These are phyloP conservation scores for Collariella sp. DNA, from an alignment of 495 filamentous ascomycete species.

Conservation along the genomic window DNA sequence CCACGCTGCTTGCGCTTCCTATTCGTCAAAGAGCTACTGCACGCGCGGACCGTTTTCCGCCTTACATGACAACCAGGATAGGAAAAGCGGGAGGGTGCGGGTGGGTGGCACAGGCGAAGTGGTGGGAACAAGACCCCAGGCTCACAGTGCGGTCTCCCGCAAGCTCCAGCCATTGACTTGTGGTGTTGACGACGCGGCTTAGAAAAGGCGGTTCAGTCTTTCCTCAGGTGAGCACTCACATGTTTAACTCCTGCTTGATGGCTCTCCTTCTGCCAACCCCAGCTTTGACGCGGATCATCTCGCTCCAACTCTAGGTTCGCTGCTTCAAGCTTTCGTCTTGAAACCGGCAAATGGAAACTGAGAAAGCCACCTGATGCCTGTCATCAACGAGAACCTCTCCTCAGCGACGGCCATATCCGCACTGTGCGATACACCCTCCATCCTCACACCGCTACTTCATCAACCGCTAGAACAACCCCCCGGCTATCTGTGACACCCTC, in stretches of 20 bases:
- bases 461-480: conserved; percentile 22
- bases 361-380: too few species aligned
- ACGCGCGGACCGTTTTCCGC: conserved; percentile 39
- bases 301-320: too few species aligned
- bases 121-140: neutral
- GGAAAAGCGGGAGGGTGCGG: conserved; percentile 14
- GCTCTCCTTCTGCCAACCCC: too few species aligned
- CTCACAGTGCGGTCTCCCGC: neutral
- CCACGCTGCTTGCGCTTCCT: conserved; percentile 17
- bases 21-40: conserved; percentile 28
- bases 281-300: too few species aligned
- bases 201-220: too few species aligned
- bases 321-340: too few species aligned
- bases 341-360: neutral
- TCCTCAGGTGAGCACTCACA: too few species aligned
- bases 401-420: conserved; percentile 7
- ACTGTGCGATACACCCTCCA: conserved; percentile 20
- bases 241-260: too few species aligned
- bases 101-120: conserved; percentile 11
- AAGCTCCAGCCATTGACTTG: too few species aligned
- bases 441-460: conserved; percentile 30
- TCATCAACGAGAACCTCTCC: conserved; percentile 22
- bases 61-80: conserved; percentile 31
- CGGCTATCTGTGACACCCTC: neutral
- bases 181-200: too few species aligned